These are phyloP conservation scores for Kwoniella shivajii DNA, from an alignment of 1,284 basidiomycete genomes.

Conservation along the genomic window DNA sequence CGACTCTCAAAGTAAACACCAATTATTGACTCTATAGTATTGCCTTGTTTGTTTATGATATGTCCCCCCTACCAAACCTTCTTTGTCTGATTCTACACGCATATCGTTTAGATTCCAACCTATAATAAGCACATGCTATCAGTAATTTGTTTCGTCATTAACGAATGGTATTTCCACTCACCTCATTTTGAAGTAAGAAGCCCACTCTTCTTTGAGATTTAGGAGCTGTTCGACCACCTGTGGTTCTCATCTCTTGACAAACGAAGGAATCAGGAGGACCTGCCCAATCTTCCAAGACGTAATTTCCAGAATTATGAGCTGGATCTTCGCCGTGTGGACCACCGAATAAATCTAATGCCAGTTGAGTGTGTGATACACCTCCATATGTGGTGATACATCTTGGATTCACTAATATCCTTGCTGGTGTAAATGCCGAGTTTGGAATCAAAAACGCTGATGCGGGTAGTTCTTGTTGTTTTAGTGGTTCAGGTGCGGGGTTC, in stretches of 20 bases:
- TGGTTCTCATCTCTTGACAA: constrained; percentile 92
- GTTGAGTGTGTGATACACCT: constrained; percentile 87
- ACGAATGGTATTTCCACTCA: constrained; percentile 33
- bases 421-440: constrained; percentile 83
- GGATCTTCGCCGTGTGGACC: constrained; percentile 59
- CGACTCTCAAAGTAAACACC: background rate
- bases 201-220: constrained; percentile 85
- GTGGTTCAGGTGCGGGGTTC: constrained; percentile 49
- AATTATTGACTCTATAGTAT: background rate
- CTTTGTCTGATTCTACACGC: background rate
- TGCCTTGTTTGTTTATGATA: background rate
- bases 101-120: background rate
- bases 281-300: constrained; percentile 87
- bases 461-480: constrained; percentile 47
- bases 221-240: constrained; percentile 83
- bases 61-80: background rate
- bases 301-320: constrained; percentile 62
- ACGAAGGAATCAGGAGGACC: constrained; percentile 93
- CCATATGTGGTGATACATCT: constrained; percentile 95
- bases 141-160: background rate
- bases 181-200: constrained; percentile 72
- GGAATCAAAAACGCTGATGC: constrained; percentile 65
- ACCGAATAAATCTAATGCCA: constrained; percentile 88
- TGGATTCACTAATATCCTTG: constrained; percentile 88
- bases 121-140: background rate